Percentiles rank a stretch among this genome's conserved stretches.
phyloP scores from a whole-genome alignment of 345 rosid species.

The Camelina sativa region DNA sequence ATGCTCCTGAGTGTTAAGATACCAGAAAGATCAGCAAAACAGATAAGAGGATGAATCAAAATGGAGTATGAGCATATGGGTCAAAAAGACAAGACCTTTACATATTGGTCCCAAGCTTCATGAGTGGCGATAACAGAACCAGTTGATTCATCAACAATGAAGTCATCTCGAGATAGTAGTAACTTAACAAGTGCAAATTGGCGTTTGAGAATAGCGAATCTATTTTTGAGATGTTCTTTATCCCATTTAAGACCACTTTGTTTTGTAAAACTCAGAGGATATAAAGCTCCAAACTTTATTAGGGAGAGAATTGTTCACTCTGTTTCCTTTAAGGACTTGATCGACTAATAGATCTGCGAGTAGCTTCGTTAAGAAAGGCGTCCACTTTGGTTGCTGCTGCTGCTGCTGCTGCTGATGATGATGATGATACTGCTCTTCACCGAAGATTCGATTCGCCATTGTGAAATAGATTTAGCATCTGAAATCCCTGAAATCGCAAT shows the following conservation, averaged over 20 bases:
- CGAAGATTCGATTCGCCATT: no score
- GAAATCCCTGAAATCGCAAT: no score
- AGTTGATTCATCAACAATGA: slow-evolving; percentile 50
- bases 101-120: slow-evolving; percentile 53
- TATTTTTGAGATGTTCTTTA: slow-evolving; percentile 52
- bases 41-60: neutral
- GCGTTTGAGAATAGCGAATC: slow-evolving; percentile 47
- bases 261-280: slow-evolving; percentile 40
- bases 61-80: neutral
- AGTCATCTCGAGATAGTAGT: slow-evolving; percentile 50
- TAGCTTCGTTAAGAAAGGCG: no score
- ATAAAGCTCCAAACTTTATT: no score
- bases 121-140: slow-evolving; percentile 48
- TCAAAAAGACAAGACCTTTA: slow-evolving; percentile 45
- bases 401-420: no score
- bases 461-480: no score
- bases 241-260: slow-evolving; percentile 55
- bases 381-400: no score
- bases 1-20: slow-evolving; percentile 44
- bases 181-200: slow-evolving; percentile 50
- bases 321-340: no score
- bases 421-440: no score
- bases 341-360: no score
- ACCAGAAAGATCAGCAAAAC: slow-evolving; percentile 17
- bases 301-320: no score